Percentiles rank a stretch among this genome's conserved stretches.
Evolutionary conservation across 345 rosid species (phyloP).

Genomic region (Nasturtium officinale): DNA sequence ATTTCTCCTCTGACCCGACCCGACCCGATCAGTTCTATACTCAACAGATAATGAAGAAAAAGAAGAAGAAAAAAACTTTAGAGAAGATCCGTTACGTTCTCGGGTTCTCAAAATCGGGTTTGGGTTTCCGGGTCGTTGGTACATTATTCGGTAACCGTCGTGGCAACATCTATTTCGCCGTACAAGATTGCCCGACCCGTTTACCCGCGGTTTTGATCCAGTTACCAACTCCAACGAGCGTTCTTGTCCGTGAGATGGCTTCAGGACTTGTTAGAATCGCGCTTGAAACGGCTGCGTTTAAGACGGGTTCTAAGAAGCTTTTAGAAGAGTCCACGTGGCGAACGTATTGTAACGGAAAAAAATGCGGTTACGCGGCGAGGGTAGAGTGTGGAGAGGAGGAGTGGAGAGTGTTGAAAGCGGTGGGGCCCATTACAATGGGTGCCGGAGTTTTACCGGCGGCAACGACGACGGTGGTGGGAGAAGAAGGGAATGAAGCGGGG

Average conservation of each 20-base stretch:
- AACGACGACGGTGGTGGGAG: conserved; percentile 5
- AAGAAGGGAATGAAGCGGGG: conserved; percentile 42
- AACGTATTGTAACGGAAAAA: conserved; percentile 86
- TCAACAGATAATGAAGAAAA: conserved; percentile 43
- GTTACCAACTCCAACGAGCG: conserved; percentile 78
- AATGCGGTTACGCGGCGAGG: conserved; percentile 77
- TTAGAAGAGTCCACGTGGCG: conserved; percentile 76
- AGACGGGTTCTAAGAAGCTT: conserved; percentile 50
- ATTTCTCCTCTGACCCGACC: conserved; percentile 30
- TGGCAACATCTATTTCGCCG: conserved; percentile 83
- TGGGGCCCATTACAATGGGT: conserved; percentile 89
- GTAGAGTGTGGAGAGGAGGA: conserved; percentile 69
- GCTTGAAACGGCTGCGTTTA: conserved; percentile 42
- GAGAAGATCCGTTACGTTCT: conserved; percentile 67
- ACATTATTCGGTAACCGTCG: conserved; percentile 90
- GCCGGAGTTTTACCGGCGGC: conserved; percentile 84
- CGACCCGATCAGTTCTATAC: conserved; percentile 21
- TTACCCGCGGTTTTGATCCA: conserved; percentile 74
- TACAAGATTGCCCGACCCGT: conserved; percentile 68
- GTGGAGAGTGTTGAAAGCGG: conserved; percentile 67
- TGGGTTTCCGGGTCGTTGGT: conserved; percentile 64
- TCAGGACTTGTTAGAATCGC: conserved; percentile 90
- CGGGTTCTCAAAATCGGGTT: conserved; percentile 48
- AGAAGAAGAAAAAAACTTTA: conserved; percentile 40
- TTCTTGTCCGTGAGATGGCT: conserved; percentile 87